Evolutionary conservation across 768 basidiomycete genomes (phyloP), one percentile per base, ranked within the genome.

Genomic region (Melanogaster broomeanus): DNA sequence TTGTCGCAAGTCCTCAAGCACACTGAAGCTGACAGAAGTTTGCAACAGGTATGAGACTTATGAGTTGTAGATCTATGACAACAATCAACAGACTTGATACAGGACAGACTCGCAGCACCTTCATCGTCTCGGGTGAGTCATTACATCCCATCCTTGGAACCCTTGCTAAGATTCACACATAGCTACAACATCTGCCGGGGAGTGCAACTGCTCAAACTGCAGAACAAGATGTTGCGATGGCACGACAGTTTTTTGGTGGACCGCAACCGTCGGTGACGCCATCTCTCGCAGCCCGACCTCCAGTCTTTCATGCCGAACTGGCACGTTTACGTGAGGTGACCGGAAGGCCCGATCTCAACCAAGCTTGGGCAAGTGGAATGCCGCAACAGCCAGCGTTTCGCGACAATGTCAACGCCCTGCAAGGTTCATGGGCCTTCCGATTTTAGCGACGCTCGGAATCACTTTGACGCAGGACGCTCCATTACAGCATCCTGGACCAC

Each of bases 1-100:
- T 76, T 98, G 22, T 84, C 90, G 3, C 88, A 92, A 60, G 87
- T 98, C 22, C 77, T 94, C 46, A 96, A 97, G 67, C 89, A 96
- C 62, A 83, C 91, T 9, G 91, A 93, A 51, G 85, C 83, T 2
- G 94, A 97, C 72, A 83, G 88, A 49, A 93, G 90, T 67, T 67
- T 96, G 25, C 93, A 95, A 62, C 85, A 90, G 74, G 93, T 90
- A 59, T 52, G 79, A 69, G 28, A 11, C 34, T 12, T 49, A 27
- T 27, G 28, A 11, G 28, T 12, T 49, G 24, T 27, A 21, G 1
- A 34, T 34, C 13, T 25, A 19, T 31, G 16, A 44, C 30, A 10
- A 16, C 37, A 41, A 39, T 35, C 8, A 39, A 51, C 8, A 27
- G 21, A 16, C 22, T 41, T 35, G 45, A 16, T 48, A 41, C 58